Evolutionary conservation across 2,329 filamentous ascomycete species (phyloP).

Genomic region (Stagonosporopsis rhizophila): DNA sequence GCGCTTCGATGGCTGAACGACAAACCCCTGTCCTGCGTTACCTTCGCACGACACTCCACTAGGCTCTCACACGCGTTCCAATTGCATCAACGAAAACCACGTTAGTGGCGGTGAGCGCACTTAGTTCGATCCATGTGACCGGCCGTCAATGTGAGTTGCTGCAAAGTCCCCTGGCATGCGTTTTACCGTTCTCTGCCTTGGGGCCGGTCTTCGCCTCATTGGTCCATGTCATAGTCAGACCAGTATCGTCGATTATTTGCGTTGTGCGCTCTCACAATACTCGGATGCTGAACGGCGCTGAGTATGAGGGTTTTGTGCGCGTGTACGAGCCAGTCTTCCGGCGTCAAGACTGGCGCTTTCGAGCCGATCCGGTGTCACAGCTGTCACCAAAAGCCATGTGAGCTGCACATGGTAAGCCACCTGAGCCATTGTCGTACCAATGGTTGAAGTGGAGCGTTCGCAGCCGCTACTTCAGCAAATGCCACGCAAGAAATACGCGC

Average conservation of each 20-base stretch:
- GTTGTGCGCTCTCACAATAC: not conserved
- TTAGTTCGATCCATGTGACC: conserved; percentile 26
- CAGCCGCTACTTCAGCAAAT: conserved; percentile 17
- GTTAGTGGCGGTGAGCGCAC: conserved; percentile 36
- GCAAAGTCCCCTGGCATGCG: conserved; percentile 21
- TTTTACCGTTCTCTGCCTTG: conserved; percentile 12
- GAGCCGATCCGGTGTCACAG: conserved; percentile 42
- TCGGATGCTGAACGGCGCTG: not conserved
- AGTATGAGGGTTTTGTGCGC: not conserved
- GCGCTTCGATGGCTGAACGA: conserved; percentile 30
- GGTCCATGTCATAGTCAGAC: not conserved
- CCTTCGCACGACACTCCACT: conserved; percentile 31
- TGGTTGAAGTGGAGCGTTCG: conserved; percentile 6
- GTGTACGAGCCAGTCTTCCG: conserved; percentile 29
- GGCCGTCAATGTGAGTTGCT: conserved; percentile 19
- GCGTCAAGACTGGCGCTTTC: conserved; percentile 22
- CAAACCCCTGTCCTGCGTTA: conserved; percentile 29
- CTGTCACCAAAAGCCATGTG: conserved; percentile 46
- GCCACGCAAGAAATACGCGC: conserved; percentile 38
- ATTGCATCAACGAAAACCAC: conserved; percentile 22
- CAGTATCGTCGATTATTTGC: conserved; percentile 5
- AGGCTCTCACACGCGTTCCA: conserved; percentile 31
- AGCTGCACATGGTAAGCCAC: conserved; percentile 35
- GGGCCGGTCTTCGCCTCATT: conserved; percentile 2
- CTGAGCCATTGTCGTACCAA: conserved; percentile 28